Percentiles rank a stretch among this genome's conserved stretches.
phyloP scores from a whole-genome alignment of 768 basidiomycete species.

The Russula ochroleuca region DNA sequence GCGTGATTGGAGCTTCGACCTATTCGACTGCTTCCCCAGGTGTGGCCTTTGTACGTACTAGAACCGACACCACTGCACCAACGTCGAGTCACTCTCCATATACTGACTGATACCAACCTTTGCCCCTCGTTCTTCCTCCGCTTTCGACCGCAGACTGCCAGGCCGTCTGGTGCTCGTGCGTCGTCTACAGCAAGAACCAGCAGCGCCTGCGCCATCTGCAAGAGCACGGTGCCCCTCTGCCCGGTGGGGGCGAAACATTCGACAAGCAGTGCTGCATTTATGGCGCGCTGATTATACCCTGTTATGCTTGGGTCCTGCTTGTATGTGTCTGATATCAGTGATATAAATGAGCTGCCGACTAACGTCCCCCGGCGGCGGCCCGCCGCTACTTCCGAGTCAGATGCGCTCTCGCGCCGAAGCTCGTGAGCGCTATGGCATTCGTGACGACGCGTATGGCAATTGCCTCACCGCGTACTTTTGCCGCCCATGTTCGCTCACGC shows the following conservation, averaged over 20 bases:
- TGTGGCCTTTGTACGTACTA: neutral
- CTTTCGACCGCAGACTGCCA: constrained; percentile 33
- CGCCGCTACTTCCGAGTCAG: no score
- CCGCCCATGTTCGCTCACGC: neutral
- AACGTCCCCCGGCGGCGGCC: no score
- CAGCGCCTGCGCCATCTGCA: constrained; percentile 39
- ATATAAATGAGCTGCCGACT: no score
- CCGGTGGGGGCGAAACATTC: constrained; percentile 36
- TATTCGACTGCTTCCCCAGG: constrained; percentile 28
- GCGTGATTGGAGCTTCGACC: constrained; percentile 35
- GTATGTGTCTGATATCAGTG: constrained; percentile 23
- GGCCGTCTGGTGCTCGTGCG: constrained; percentile 41
- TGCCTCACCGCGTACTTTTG: neutral
- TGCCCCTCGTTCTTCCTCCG: neutral
- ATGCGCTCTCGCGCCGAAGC: neutral
- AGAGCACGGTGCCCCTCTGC: constrained; percentile 37
- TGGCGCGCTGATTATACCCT: constrained; percentile 29
- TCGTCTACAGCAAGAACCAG: constrained; percentile 40
- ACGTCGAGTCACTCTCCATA: neutral
- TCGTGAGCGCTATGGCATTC: constrained; percentile 1
- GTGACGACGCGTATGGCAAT: neutral
- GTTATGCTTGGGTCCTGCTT: constrained; percentile 42
- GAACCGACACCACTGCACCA: neutral
- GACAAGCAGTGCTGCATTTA: constrained; percentile 39
- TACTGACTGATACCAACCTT: no score